Conservation (phyloP, 306 rosid genomes). For the Acacia confusa region DNA sequence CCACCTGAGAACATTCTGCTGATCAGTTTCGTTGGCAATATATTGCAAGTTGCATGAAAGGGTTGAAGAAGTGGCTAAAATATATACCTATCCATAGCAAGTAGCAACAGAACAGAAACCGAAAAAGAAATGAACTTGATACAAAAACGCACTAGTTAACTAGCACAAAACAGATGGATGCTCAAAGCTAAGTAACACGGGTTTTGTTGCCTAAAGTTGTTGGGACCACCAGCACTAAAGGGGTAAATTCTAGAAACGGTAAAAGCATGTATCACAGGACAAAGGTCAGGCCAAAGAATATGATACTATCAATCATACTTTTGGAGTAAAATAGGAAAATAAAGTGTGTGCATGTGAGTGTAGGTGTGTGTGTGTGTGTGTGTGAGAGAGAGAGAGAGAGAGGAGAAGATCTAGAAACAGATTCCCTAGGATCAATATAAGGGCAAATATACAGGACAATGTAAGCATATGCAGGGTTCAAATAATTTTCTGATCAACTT, state of each 20-base stretch:
- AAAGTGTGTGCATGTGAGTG: too few species aligned
- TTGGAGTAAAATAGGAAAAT: not conserved
- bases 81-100: not conserved
- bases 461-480: not conserved
- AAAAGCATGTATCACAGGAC: not conserved
- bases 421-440: not conserved
- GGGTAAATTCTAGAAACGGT: not conserved
- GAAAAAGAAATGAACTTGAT: not conserved
- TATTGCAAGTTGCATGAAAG: not conserved
- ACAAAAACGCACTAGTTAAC: not conserved
- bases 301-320: not conserved
- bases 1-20: slow-evolving; percentile 61
- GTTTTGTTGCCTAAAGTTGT: not conserved
- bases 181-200: not conserved
- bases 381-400: not conserved
- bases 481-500: not conserved
- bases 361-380: too few species aligned
- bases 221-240: not conserved
- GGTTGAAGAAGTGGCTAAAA: not conserved
- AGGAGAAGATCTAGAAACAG: not conserved
- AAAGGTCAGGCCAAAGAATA: not conserved
- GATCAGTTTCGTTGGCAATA: slow-evolving; percentile 24
- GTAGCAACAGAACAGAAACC: not conserved
- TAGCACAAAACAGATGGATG: not conserved
- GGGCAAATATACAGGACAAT: not conserved